These are phyloP conservation scores for Cyclotella atomus DNA, from an alignment of 108 stramenopile genomes.

Conservation along the genomic window DNA sequence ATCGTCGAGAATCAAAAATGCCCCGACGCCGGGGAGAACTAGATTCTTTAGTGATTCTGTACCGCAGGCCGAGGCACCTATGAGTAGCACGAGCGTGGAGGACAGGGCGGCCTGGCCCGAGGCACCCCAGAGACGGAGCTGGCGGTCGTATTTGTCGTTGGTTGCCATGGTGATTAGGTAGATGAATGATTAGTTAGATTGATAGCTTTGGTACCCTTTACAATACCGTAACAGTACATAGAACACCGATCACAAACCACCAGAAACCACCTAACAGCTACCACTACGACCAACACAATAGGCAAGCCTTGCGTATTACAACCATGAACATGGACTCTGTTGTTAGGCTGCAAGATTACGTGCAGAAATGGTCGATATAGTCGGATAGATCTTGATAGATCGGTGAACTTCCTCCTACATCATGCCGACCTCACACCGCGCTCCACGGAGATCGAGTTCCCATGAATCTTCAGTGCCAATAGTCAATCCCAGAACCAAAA, in stretches of 20 bases:
- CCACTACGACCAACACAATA: too few species aligned
- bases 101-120: constrained; percentile 86
- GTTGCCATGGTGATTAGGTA: constrained; percentile 73
- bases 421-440: too few species aligned
- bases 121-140: constrained; percentile 98
- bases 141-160: constrained; percentile 98
- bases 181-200: background rate
- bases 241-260: too few species aligned
- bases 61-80: constrained; percentile 89
- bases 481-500: background rate
- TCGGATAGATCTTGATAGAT: too few species aligned
- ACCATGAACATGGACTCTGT: too few species aligned
- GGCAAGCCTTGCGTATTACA: too few species aligned
- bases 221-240: too few species aligned
- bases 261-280: too few species aligned
- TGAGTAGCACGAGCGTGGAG: constrained; percentile 69
- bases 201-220: too few species aligned
- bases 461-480: background rate
- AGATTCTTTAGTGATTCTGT: constrained; percentile 99
- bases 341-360: too few species aligned
- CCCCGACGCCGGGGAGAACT: constrained; percentile 96
- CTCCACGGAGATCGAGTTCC: background rate
- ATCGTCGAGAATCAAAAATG: constrained; percentile 90
- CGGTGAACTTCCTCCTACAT: too few species aligned
- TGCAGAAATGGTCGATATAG: too few species aligned